phyloP scores from a whole-genome alignment of 2,329 filamentous ascomycete species.

The Akanthomyces dipterigenus region DNA sequence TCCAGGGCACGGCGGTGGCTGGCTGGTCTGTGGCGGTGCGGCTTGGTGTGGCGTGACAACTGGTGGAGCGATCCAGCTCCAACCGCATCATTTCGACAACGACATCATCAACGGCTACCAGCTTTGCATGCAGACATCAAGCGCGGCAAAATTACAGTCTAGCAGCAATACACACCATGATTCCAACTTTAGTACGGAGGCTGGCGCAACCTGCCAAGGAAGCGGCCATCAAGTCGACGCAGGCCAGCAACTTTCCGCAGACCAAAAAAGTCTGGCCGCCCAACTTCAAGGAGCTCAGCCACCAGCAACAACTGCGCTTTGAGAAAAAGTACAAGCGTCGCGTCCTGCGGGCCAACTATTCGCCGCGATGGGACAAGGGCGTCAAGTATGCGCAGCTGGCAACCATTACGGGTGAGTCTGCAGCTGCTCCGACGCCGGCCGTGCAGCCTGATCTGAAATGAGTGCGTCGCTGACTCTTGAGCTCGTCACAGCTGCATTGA shows the following conservation, averaged over 20 bases:
- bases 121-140: neutral
- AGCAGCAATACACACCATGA: slow-evolving; percentile 21
- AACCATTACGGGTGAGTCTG: slow-evolving; percentile 46
- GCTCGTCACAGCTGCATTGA: slow-evolving; percentile 25
- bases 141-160: neutral
- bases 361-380: slow-evolving; percentile 58
- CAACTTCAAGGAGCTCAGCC: slow-evolving; percentile 62
- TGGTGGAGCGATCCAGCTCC: neutral
- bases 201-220: slow-evolving; percentile 26
- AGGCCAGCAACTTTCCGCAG: slow-evolving; percentile 50
- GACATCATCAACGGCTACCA: neutral
- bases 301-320: slow-evolving; percentile 68
- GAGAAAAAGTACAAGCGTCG: slow-evolving; percentile 74
- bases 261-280: slow-evolving; percentile 73
- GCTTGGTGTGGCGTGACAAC: neutral
- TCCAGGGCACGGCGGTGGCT: slow-evolving; percentile 10
- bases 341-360: slow-evolving; percentile 51
- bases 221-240: slow-evolving; percentile 20
- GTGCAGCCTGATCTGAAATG: neutral
- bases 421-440: neutral
- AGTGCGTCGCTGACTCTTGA: slow-evolving; percentile 10
- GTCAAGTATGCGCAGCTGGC: slow-evolving; percentile 58
- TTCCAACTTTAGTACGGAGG: slow-evolving; percentile 28
- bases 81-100: neutral
- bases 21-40: slow-evolving; percentile 5